These are phyloP conservation scores for Cinnamomum micranthum DNA, from an alignment of 164 flowering plant species.

Conservation along the genomic window DNA sequence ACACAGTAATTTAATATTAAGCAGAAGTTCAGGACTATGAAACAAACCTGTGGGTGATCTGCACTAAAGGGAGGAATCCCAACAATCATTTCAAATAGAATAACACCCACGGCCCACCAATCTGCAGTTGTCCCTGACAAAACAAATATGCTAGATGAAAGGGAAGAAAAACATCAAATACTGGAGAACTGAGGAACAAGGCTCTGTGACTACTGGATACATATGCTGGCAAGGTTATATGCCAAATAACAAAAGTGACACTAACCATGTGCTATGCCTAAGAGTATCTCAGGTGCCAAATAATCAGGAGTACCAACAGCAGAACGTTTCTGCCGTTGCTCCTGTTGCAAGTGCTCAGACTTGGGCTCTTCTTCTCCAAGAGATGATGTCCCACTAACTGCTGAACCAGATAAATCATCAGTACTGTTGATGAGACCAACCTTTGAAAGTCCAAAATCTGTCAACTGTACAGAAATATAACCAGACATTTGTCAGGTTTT, in stretches of 20 bases:
- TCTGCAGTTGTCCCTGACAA: slow-evolving; percentile 87
- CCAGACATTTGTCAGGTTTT: background rate
- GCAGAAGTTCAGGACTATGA: slow-evolving; percentile 1
- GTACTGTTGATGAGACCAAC: slow-evolving; percentile 99
- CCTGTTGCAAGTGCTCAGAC: slow-evolving; percentile 54
- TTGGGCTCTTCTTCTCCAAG: slow-evolving; percentile 69
- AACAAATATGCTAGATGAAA: background rate
- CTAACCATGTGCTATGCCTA: slow-evolving; percentile 97
- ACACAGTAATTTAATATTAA: background rate
- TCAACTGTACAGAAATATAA: slow-evolving; percentile 55
- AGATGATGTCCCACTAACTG: slow-evolving; percentile 78
- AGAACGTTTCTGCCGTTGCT: slow-evolving; percentile 81
- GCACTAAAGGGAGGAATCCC: slow-evolving; percentile 99
- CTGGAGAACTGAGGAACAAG: background rate
- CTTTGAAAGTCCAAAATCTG: slow-evolving; percentile 98
- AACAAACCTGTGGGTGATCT: slow-evolving; percentile 91
- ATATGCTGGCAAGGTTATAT: background rate
- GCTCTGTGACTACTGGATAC: too few relatives aligned
- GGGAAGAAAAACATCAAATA: background rate
- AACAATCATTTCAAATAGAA: slow-evolving; percentile 88
- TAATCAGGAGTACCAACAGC: slow-evolving; percentile 99
- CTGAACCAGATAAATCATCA: slow-evolving; percentile 97
- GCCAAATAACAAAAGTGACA: background rate
- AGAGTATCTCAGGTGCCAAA: slow-evolving; percentile 97
- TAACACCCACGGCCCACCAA: slow-evolving; percentile 99